Evolutionary conservation across 2,329 filamentous ascomycete genomes (phyloP), one percentile per base, ranked within the genome.

Genomic region (Dichotomopilus funicola): DNA sequence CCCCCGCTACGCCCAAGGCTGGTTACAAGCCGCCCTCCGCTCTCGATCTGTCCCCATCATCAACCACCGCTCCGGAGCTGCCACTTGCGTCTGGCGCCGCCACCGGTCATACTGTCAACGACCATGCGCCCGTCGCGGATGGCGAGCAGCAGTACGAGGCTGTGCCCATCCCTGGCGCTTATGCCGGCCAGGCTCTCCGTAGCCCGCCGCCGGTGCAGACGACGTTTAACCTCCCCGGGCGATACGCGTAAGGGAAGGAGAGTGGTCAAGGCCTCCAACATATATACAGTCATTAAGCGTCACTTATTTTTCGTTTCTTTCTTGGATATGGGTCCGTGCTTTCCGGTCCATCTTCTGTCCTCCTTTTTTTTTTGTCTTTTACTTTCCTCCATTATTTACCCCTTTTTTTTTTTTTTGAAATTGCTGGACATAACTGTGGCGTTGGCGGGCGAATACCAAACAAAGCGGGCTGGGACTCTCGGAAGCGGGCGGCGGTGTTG

Each of bases 151-250:
- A 85, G 49, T 96, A 96, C 70, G 91, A 86, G 10, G 76, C 86
- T 27, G 92, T 96, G 36, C 89, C 91, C 0, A 96, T 96, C 57
- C 92, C 92, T 0, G 88, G 88, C 5, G 88, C 91, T 0, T 96
- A 96, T 68, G 75, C 79, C 6, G 79, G 78, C 48, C 75, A 76
- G 56, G 76, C 75, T 5, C 63, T 82, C 54, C 78, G 75, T 70
- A 80, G 75, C 65, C 78, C 80, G 37, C 74, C 73, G 36, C 72
- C 74, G 7, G 68, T 63, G 43, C 75, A 76, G 66, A 72, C 71
- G 10, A 68, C 64, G 31, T 80, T 79, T 61, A 71, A 75, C 11
- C 51, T 66, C n/a, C 55, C 57, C 7, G 66, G 62, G 60, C 66
- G 61, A 62, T 61, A 56, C 1, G 47, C 33, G 6, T 48, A 33